Evolutionary conservation across 2,329 filamentous ascomycete genomes (phyloP).

Genomic region (Lasiodiplodia sp.): DNA sequence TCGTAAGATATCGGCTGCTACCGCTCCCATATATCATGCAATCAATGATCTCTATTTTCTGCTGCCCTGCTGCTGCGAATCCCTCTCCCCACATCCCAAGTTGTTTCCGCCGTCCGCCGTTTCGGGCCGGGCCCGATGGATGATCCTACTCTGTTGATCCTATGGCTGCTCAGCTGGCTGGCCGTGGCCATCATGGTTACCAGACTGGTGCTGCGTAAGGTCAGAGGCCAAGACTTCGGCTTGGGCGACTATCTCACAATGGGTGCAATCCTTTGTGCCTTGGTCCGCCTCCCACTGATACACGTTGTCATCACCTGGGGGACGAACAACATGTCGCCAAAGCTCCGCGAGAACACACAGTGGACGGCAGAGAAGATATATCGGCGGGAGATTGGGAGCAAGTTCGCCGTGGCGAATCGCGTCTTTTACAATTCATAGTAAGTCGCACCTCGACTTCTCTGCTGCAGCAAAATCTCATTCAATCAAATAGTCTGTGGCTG

Average conservation of each 20-base stretch:
- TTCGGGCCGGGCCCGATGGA: constrained; percentile 23
- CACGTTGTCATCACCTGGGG: constrained; percentile 15
- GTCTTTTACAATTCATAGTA: constrained; percentile 25
- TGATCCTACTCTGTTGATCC: constrained; percentile 20
- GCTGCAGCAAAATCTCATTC: background rate
- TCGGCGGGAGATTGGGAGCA: constrained; percentile 15
- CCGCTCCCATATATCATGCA: constrained; percentile 1
- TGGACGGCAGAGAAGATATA: constrained; percentile 1
- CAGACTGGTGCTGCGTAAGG: constrained; percentile 1
- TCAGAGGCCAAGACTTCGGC: background rate
- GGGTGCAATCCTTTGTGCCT: constrained; percentile 9
- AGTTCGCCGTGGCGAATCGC: constrained; percentile 12
- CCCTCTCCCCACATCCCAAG: background rate
- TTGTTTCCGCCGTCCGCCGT: background rate
- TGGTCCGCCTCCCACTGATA: constrained; percentile 14
- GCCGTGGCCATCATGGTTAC: constrained; percentile 10
- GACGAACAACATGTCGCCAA: constrained; percentile 14
- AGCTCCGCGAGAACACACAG: background rate
- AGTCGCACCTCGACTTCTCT: background rate
- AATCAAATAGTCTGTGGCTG: constrained; percentile 3
- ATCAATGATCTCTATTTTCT: background rate
- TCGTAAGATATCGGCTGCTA: background rate
- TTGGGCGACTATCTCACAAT: constrained; percentile 18
- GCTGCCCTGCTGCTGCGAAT: background rate
- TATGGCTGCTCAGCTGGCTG: constrained; percentile 17